A percentile compares a stretch with the other conserved stretches of the same genome.
Conservation (phyloP, 176 grass and related monocot genomes). For the Eremochloa ophiuroides region DNA sequence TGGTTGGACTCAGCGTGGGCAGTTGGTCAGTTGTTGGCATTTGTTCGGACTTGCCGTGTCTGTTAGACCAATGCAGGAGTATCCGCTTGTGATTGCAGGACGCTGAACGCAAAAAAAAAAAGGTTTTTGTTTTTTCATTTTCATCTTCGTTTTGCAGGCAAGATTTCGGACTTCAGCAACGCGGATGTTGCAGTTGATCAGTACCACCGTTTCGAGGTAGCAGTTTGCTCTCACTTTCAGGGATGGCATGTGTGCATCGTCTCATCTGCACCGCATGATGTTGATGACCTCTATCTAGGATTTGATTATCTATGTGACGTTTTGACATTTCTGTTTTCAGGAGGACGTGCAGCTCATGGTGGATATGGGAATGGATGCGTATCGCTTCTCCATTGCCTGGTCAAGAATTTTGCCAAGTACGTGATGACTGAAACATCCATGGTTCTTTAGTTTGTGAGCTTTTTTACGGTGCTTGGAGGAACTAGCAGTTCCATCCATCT, state of each 20-base stretch:
- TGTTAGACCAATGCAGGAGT: not conserved
- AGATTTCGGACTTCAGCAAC: constrained; percentile 90
- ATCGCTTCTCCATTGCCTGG: constrained; percentile 94
- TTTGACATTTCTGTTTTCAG: constrained; percentile 29
- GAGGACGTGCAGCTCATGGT: constrained; percentile 88
- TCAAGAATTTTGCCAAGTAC: constrained; percentile 79
- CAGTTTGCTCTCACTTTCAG: not conserved
- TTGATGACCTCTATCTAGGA: not conserved
- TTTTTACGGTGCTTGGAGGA: too few species aligned
- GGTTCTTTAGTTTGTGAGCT: not conserved
- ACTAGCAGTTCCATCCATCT: too few species aligned
- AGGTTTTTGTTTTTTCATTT: not conserved
- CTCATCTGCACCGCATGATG: not conserved
- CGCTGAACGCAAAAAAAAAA: not conserved
- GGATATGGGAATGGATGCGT: constrained; percentile 96
- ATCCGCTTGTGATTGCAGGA: not conserved
- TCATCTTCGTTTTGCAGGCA: constrained; percentile 39
- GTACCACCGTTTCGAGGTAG: constrained; percentile 84
- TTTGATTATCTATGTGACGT: not conserved
- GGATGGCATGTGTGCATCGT: not conserved
- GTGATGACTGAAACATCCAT: not conserved
- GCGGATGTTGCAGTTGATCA: constrained; percentile 89
- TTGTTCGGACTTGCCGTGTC: not conserved
- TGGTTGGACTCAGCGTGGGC: not conserved
- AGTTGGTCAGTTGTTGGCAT: not conserved